Conservation (phyloP, 441 rosid genomes). For the Euphorbia schlechtendalii region DNA sequence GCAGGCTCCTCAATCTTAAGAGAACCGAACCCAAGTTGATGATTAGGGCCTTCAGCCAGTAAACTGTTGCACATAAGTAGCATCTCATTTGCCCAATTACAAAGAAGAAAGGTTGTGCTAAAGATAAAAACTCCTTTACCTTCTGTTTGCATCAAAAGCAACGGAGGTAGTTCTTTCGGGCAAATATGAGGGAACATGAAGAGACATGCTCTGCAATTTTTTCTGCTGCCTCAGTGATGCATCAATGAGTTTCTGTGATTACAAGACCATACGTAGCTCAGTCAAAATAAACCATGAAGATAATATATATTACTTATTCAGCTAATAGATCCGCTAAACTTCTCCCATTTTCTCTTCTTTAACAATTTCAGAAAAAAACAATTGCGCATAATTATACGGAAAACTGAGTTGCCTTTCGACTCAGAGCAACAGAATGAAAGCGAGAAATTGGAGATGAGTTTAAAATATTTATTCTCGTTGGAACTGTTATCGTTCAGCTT, state of each 20-base stretch:
- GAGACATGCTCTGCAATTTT: constrained; percentile 61
- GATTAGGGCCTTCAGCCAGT: constrained; percentile 35
- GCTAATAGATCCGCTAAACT: not conserved
- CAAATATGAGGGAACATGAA: constrained; percentile 40
- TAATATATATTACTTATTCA: too few relatives aligned
- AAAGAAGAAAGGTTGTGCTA: constrained; percentile 1
- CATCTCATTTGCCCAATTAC: constrained; percentile 6
- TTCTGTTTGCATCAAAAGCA: constrained; percentile 37
- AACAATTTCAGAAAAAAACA: not conserved
- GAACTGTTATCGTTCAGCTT: not conserved
- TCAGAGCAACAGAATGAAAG: not conserved
- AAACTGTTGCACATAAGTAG: constrained; percentile 28
- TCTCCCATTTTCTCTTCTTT: not conserved
- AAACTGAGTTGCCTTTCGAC: not conserved
- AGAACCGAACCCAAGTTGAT: constrained; percentile 25
- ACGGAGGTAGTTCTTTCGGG: constrained; percentile 36
- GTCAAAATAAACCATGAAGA: not conserved
- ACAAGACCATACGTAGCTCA: not conserved
- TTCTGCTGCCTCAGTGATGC: constrained; percentile 63
- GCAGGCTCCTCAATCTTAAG: constrained; percentile 41
- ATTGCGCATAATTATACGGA: not conserved
- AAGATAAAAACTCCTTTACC: constrained; percentile 28
- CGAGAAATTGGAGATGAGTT: not conserved
- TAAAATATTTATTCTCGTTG: not conserved
- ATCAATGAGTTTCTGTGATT: constrained; percentile 65